Evolutionary conservation across 805 yeast genomes (phyloP), one percentile per base, ranked within the genome.

Genomic region (Saturnispora gosingensis): DNA sequence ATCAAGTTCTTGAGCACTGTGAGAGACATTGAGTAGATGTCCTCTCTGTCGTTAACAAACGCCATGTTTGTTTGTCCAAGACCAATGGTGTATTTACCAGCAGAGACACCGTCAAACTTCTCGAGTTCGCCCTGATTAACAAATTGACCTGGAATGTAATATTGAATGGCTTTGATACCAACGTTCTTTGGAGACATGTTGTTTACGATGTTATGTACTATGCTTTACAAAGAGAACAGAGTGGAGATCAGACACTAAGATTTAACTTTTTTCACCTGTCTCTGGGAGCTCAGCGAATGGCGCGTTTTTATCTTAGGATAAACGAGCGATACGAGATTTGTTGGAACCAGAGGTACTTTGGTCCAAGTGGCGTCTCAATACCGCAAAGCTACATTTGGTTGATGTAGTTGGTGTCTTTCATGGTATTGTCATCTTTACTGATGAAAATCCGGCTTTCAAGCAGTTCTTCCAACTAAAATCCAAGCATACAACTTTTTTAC

Each of bases 31-130:
- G 99, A 93, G 75, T 90, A 90, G 63, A 89, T 89, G 66, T 93
- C 99, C 72, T 93, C 98, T 70, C 97, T 83, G 73, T 93, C 99
- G 67, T 91, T 85, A 59, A 93, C 98, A 63, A 88, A 93, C 18
- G 95, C 80, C 99, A 93, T 93, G 71, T 89, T 88, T 64, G 97
- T 91, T 75, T 93, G 99, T 58, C 99, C 99, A 55, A 93, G 78
- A 48, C 99, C 99, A 69, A 93, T 91, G 66, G 99, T 93, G 78
- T 89, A 93, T 70, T 93, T 93, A 54, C 99, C 99, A 51, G 85
- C 74, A 22, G 98, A 80, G 55, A 91, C 90, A 52, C 85, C 87
- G 67, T 90, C 96, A 62, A 72, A 81, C 58, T 76, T 72, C 70
- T 93, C 99, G 59, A 93, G 74, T 51, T 88, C 98, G 46, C 82